phyloP scores from a whole-genome alignment of 306 rosid species.

The Prunus mongolica region DNA sequence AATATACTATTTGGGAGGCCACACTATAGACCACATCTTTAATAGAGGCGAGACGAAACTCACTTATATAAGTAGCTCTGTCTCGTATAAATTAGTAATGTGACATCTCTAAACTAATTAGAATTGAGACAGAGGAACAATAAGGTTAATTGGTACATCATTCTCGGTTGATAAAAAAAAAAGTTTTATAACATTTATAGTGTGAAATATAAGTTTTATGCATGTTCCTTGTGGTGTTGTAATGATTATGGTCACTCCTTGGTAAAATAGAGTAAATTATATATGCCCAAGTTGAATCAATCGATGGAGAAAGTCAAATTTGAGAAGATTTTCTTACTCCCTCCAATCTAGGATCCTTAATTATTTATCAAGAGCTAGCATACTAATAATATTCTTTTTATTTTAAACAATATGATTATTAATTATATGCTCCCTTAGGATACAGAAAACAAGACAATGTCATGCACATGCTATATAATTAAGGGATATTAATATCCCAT shows the following conservation, averaged over 20 bases:
- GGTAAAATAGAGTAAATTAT: neutral
- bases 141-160: neutral
- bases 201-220: neutral
- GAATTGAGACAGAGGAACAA: no score
- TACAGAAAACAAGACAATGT: slow-evolving; percentile 43
- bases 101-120: no score
- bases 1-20: neutral
- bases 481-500: slow-evolving; percentile 4
- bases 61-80: no score
- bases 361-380: neutral
- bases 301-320: slow-evolving; percentile 16
- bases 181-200: neutral
- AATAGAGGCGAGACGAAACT: no score
- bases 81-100: no score
- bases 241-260: slow-evolving; percentile 9
- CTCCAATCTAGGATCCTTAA: slow-evolving; percentile 27
- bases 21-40: no score
- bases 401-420: neutral
- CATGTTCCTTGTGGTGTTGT: slow-evolving; percentile 1
- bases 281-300: neutral
- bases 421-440: neutral
- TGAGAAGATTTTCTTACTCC: slow-evolving; percentile 27
- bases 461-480: slow-evolving; percentile 37
- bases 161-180: neutral
- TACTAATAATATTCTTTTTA: neutral